phyloP scores from a whole-genome alignment of 2,329 filamentous ascomycete genomes.

The Sporothrix globosa region DNA sequence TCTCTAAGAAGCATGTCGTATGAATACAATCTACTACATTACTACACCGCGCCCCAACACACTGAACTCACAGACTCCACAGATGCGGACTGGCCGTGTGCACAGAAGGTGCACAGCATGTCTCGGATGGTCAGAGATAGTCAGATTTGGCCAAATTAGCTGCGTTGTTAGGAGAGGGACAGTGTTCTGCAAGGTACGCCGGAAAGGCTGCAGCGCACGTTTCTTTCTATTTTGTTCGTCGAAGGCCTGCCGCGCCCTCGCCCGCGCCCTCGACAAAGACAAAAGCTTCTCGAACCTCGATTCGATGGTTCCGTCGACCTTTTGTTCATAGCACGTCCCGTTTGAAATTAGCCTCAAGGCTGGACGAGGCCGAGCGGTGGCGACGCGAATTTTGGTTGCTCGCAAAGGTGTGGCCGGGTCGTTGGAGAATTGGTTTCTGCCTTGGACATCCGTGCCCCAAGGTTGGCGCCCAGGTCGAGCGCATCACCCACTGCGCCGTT shows the following conservation, averaged over 20 bases:
- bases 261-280: not conserved
- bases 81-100: not conserved
- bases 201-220: constrained; percentile 2
- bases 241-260: not conserved
- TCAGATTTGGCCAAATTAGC: too few species aligned
- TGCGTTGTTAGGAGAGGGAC: too few species aligned
- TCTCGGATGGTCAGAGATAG: not conserved
- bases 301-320: not conserved
- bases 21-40: not conserved
- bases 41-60: not conserved
- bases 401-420: too few species aligned
- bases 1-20: not conserved
- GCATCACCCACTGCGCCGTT: too few species aligned
- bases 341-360: not conserved
- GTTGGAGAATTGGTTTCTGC: not conserved
- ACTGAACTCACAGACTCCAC: constrained; percentile 4
- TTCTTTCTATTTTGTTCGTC: not conserved
- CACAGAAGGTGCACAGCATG: not conserved
- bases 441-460: not conserved
- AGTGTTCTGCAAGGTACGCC: constrained; percentile 1
- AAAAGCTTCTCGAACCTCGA: not conserved
- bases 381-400: not conserved
- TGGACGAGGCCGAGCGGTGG: not conserved
- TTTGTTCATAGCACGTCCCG: not conserved
- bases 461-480: constrained; percentile 8